Percentiles rank a stretch among this genome's conserved stretches.
phyloP scores from a whole-genome alignment of 2,329 filamentous ascomycete species.

The Balansia obtecta region DNA sequence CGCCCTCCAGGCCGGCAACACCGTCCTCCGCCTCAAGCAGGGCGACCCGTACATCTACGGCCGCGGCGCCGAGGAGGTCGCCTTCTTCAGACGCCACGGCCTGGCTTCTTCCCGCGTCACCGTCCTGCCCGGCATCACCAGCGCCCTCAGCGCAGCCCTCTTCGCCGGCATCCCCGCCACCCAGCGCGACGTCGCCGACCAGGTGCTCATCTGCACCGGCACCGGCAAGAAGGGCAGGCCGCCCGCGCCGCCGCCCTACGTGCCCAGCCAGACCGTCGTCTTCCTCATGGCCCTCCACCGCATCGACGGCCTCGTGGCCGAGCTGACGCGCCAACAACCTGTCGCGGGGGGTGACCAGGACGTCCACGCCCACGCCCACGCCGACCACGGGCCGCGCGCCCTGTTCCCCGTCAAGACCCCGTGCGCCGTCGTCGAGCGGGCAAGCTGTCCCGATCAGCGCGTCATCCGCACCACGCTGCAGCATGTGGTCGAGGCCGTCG shows the following conservation, averaged over 20 bases:
- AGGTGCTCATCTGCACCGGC: conserved; percentile 91
- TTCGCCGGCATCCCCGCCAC: conserved; percentile 83
- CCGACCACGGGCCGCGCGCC: too few relatives aligned
- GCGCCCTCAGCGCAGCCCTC: conserved; percentile 72
- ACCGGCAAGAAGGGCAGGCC: conserved; percentile 82
- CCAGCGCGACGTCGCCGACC: conserved; percentile 80
- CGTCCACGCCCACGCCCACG: too few relatives aligned
- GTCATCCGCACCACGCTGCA: conserved; percentile 80
- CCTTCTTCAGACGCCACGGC: conserved; percentile 65
- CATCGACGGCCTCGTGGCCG: conserved; percentile 58
- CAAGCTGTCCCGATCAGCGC: conserved; percentile 86
- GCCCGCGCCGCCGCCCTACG: conserved; percentile 71
- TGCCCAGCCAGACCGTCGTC: conserved; percentile 68
- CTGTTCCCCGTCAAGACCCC: conserved; percentile 69
- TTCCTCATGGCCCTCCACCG: conserved; percentile 94
- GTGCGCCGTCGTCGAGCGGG: conserved; percentile 85
- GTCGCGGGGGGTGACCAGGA: too few relatives aligned
- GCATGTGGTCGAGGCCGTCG: conserved; percentile 69
- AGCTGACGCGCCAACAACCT: too few relatives aligned
- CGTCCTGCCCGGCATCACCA: conserved; percentile 85
- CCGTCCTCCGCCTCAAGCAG: conserved; percentile 84
- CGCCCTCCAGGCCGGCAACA: conserved; percentile 53
- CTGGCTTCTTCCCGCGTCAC: conserved; percentile 47
- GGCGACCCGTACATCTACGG: conserved; percentile 96
- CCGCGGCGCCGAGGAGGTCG: conserved; percentile 82